These are phyloP conservation scores for Aspergillus melleus DNA, from an alignment of 2,329 filamentous ascomycete species.

Conservation along the genomic window DNA sequence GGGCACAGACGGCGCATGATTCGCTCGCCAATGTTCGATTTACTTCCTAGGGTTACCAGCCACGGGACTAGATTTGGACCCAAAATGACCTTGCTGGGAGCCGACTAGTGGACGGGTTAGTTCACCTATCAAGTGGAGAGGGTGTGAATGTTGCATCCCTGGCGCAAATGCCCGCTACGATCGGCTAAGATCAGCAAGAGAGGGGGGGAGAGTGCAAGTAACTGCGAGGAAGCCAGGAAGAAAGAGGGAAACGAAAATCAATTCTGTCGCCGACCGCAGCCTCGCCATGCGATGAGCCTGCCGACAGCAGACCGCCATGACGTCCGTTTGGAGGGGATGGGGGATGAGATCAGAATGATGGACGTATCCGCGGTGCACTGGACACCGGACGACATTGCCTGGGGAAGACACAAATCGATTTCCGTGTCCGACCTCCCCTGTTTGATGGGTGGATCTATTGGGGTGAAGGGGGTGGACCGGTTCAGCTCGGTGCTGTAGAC, in stretches of 20 bases:
- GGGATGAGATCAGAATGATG: background rate
- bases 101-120: background rate
- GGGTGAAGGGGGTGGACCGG: background rate
- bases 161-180: slow-evolving; percentile 18
- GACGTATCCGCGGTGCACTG: background rate
- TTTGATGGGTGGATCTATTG: background rate
- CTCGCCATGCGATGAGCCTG: background rate
- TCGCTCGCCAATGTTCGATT: background rate
- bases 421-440: background rate
- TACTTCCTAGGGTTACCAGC: background rate
- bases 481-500: background rate
- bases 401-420: background rate
- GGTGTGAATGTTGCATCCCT: background rate
- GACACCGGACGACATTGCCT: background rate
- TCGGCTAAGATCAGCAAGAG: slow-evolving; percentile 15
- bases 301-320: background rate
- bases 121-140: background rate
- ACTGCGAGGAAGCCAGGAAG: background rate
- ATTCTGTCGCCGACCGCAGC: background rate
- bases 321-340: background rate
- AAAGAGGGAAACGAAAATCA: background rate
- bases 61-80: background rate
- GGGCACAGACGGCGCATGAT: background rate
- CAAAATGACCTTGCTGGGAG: background rate
- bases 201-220: background rate